Evolutionary conservation across 306 rosid species (phyloP), one percentile per base, ranked within the genome.

Genomic region (Oemleria cerasiformis): DNA sequence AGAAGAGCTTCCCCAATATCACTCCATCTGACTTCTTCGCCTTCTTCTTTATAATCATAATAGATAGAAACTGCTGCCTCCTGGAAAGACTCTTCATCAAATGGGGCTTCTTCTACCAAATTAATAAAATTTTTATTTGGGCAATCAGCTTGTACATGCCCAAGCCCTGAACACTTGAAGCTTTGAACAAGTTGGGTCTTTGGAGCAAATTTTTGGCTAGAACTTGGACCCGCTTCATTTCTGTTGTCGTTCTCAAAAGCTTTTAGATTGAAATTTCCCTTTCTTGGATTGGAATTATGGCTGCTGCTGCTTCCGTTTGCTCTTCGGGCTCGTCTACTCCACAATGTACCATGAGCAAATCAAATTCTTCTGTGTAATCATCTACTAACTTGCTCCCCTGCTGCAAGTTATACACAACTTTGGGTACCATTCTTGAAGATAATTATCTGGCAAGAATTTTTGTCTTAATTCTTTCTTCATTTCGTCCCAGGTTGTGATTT

Each of bases 381-480:
- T 51, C 56, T 51, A 51, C 56, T 4, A 40, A 23, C 38, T 9
- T 58, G n/a, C 8, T 58, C 3, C 63, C 19, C 10, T 58, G 41
- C 10, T 5, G 9, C 6, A 58, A 25, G 9, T 58, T 58, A 12
- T 58, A 58, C n/a, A 58, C n/a, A 58, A 0, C 4, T 58, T 58
- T 5, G 63, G 21, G 38, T 23, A 58, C 63, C 63, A 58, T 11
- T 69, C 50, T 54, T 54, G 63, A 14, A 9, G 58, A 20, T 69
- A 69, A 21, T 53, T 69, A 7, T 54, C 64, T 11, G 49, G 63
- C 6, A 69, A 51, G 39, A 50, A 69, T 14, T 69, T 69, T 7
- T 13, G 19, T 34, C 58, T 53, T 1, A 69, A 14, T 23, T n/a
- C 49, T 9, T 7, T 25, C 41, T 71, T 71, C 75, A 71, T 42